phyloP scores from a whole-genome alignment of 768 basidiomycete species.

The Podaxis carcinomalis region DNA sequence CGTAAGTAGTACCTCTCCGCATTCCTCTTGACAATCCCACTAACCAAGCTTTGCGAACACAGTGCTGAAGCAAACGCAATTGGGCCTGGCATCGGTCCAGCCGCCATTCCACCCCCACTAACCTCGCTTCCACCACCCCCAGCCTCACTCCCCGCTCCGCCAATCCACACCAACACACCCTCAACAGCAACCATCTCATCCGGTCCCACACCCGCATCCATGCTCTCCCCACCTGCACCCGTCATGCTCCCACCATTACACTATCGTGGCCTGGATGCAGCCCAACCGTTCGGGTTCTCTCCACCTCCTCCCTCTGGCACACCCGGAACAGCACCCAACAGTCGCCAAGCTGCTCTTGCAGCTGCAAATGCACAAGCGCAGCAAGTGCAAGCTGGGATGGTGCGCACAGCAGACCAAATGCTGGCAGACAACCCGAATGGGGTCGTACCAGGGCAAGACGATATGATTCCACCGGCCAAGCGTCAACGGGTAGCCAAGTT shows the following conservation, averaged over 20 bases:
- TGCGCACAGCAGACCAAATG: constrained; percentile 80
- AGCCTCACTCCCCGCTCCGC: constrained; percentile 69
- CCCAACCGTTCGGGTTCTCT: constrained; percentile 77
- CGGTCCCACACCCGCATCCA: constrained; percentile 86
- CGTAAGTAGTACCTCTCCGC: constrained; percentile 43
- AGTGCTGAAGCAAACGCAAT: constrained; percentile 78
- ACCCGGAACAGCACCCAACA: constrained; percentile 50
- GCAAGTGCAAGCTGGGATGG: constrained; percentile 59
- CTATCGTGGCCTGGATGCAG: constrained; percentile 74
- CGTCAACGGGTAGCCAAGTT: constrained; percentile 83
- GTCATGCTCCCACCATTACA: constrained; percentile 85
- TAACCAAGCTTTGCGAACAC: constrained; percentile 19
- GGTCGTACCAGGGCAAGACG: constrained; percentile 34
- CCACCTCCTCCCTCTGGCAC: constrained; percentile 35
- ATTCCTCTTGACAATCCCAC: constrained; percentile 10
- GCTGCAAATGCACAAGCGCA: constrained; percentile 46
- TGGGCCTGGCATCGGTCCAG: constrained; percentile 84
- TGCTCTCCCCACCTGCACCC: constrained; percentile 52
- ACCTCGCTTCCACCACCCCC: constrained; percentile 65
- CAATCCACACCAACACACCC: constrained; percentile 53
- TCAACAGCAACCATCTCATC: constrained; percentile 86
- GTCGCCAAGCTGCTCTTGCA: constrained; percentile 54
- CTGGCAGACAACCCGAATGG: constrained; percentile 33
- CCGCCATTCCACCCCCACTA: constrained; percentile 64
- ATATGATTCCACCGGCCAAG: constrained; percentile 73